Conservation (phyloP, 2,329 filamentous ascomycete species). For the Monosporascus sp. region DNA sequence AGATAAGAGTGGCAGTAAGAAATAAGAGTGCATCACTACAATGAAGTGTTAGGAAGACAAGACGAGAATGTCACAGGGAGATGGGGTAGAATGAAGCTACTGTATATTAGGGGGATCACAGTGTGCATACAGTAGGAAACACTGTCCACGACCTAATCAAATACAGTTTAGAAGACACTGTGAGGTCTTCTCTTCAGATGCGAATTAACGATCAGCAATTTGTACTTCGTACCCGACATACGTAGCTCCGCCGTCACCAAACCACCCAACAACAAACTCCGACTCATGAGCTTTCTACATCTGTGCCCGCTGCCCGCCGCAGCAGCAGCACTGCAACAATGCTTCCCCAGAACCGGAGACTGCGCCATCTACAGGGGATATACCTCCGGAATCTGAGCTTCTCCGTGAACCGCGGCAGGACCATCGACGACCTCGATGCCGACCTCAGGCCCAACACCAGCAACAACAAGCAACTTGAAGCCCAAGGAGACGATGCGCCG, state of each 20-base stretch:
- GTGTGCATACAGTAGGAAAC: no score
- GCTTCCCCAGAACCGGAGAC: constrained; percentile 72
- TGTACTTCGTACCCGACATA: no score
- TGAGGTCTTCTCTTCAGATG: no score
- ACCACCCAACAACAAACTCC: background rate
- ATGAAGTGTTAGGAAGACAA: no score
- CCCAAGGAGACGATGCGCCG: constrained; percentile 38
- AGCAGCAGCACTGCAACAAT: constrained; percentile 30
- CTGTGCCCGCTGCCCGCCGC: constrained; percentile 20
- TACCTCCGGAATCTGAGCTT: constrained; percentile 82
- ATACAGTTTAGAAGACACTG: no score
- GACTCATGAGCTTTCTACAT: constrained; percentile 13
- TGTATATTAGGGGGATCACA: no score
- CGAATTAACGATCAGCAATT: no score
- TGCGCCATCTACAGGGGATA: constrained; percentile 82
- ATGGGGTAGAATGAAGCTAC: no score
- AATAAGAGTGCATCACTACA: no score
- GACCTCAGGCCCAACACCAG: constrained; percentile 63
- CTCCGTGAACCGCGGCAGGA: constrained; percentile 47
- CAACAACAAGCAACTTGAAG: constrained; percentile 31
- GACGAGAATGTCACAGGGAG: no score
- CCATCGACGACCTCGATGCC: constrained; percentile 75
- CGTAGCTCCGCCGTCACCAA: constrained; percentile 3
- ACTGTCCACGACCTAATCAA: no score
- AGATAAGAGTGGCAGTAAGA: no score